Evolutionary conservation across 352 stramenopile genomes (phyloP), one percentile per base, ranked within the genome.

Genomic region (Achlya hypogyna): DNA sequence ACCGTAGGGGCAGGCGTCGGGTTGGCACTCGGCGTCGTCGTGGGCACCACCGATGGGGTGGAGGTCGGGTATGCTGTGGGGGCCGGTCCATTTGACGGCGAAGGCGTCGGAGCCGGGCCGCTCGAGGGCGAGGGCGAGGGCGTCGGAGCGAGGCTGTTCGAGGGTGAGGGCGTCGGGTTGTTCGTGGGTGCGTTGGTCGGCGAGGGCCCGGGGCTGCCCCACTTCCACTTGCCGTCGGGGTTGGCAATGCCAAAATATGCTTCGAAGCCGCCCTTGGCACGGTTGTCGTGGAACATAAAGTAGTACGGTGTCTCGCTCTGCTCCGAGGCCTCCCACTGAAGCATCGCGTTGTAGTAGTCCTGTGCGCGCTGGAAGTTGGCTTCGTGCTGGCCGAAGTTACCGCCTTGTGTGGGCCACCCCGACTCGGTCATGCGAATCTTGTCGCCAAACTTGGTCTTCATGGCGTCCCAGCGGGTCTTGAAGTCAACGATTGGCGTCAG

Each of bases 341-440:
- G 4, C 2, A 51, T 16, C 1, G 14, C n/a, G 23, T 51, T 12
- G 14, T 43, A 63, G 23, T 25, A 51, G 16, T 31, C 31, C 23
- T 45, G 47, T 8, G 54, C 54, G n/a, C 14, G 14, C 22, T 63
- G n/a, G 4, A 49, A 63, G 29, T 22, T 51, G 23, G 54, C 54
- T 10, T 43, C 34, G 42, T 63, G 54, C 28, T 35, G n/a, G 20
- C 23, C 23, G 23, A 16, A 43, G 29, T 4, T 25, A 4, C 54
- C 54, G 5, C 54, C 54, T 8, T 31, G n/a, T 6, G 29, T 63
- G 23, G 81, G 75, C 74, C 74, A 89, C 45, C 81, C 81, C 5
- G 81, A 87, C 72, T 89, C 81, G 5, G 73, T 78, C 18, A 87
- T 32, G 28, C 65, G 43, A 28, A 81, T 27, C 69, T 80, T 86